Evolutionary conservation across 345 rosid genomes (phyloP).

Genomic region (Boechera retrofracta): DNA sequence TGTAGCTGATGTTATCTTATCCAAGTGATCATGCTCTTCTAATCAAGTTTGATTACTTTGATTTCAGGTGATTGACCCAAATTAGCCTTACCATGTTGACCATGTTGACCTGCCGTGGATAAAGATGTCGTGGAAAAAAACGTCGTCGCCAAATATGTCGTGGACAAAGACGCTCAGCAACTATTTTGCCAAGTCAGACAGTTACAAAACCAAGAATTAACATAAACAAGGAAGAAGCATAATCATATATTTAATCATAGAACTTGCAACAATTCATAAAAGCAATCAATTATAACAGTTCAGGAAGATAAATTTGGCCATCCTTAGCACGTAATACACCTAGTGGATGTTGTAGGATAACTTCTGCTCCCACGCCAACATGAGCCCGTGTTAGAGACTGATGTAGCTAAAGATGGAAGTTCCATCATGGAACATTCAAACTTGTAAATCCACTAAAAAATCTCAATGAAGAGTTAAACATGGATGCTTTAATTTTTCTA

Average conservation of each 20-base stretch:
- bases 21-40: too few relatives aligned
- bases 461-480: background rate
- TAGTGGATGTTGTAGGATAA: conserved; percentile 90
- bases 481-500: background rate
- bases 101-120: too few relatives aligned
- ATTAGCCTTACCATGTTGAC: too few relatives aligned
- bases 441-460: background rate
- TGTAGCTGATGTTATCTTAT: too few relatives aligned
- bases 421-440: background rate
- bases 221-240: conserved; percentile 4
- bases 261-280: conserved; percentile 4
- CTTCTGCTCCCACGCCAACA: conserved; percentile 79
- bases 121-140: too few relatives aligned
- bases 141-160: too few relatives aligned
- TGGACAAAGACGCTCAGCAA: background rate
- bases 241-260: background rate
- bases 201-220: background rate
- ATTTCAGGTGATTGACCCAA: too few relatives aligned
- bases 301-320: conserved; percentile 80
- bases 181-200: conserved; percentile 10
- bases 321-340: conserved; percentile 77
- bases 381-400: conserved; percentile 10
- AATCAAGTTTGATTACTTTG: too few relatives aligned
- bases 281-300: conserved; percentile 34
- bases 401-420: background rate